Base-by-base conservation (phyloP, 805 yeast species). In the Metschnikowia arizonensis region DNA sequence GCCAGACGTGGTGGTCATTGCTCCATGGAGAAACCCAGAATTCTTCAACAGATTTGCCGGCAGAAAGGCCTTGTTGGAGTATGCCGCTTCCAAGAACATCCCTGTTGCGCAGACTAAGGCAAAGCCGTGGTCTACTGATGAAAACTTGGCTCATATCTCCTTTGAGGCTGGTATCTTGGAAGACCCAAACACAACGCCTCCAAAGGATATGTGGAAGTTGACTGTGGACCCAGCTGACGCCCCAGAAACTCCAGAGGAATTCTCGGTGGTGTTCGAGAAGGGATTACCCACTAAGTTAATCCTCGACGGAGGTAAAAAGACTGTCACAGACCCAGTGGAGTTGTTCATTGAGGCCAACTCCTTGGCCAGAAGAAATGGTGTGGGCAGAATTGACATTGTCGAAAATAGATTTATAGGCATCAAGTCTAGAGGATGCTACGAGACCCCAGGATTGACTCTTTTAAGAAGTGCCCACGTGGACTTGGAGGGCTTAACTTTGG, bases 71-170 rank as follows among this genome's bases (percentile, higher is more conserved):
- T 76, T 93, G 64, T 79, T 93, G 61, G 96, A 86, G 36, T 93
- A 93, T 66, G 96, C 99, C 53, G 93, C 86, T 46, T 79, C 79
- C 58, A 93, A 93, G 79, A 81, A 78, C 59, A 93, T 93, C 57
- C 96, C 95, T 53, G 99, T 93, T 48, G 77, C 95, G 40, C 99
- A 93, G 77, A 93, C 99, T 57, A 89, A 89, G 72, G 88, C 98
- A 55, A 93, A 93, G 77, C 99, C 99, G 59, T 93, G 99, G 99
- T 90, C 98, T 30, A 93, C 99, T 47, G 99, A 93, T 68, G 99
- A 93, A 76, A 93, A 93, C 80, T 76, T 91, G 82, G 99, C 98
- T 38, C 99, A 93, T 73, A 93, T 93, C 68, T 91, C 98, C 32
- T 93, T 87, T 68, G 99, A 93, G 78, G 99, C 99, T 54, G 99